Base-by-base conservation (phyloP, 768 basidiomycete species). In the Boletus fagicola region DNA sequence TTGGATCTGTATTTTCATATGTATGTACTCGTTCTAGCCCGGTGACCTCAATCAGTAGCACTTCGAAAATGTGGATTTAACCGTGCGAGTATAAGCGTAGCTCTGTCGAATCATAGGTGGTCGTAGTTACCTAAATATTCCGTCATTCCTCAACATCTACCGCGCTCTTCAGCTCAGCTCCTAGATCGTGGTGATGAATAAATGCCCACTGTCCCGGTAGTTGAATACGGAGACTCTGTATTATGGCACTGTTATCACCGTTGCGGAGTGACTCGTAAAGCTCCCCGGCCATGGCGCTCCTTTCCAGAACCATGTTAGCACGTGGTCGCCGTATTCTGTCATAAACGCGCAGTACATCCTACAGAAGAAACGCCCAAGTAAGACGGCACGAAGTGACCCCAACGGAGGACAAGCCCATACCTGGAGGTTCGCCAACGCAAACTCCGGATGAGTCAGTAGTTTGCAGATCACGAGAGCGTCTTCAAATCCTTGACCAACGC, bases 401-500 rank as follows among this genome's bases (percentile, higher is more conserved):
- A 13, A 44, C 4, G 36, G 30, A 45, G 35, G 44, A 39, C 20
- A 40, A 15, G 36, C 20, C 61, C 73, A 54, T 57, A 78, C 83
- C 56, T 76, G 71, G 22, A 84, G 63, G 58, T 79, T 80, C 9
- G 62, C 61, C 16, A 62, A 43, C 18, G 67, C 74, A 2, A 78
- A 77, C 53, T 73, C 63, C 3, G 79, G 74, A 58, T 80, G 77
- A 7, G 65, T 63, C 16, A 85, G 76, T 15, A 85, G 68, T 12
- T 74, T 70, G 39, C 75, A 76, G 5, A 86, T 68, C 5, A 80
- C 65, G 45, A 77, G 76, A 0, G 77, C 78, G 57, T 85, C 84
- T 62, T 85, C 84, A 30, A 85, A 75, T 2, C 81, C 84, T 69
- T 85, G 84, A 9, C 83, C 80, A 9, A 80, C 81, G 2, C 84